A percentile compares a stretch with the other conserved stretches of the same genome.
phyloP scores from a whole-genome alignment of 208 protist species.

The Trypanosoma melophagium region DNA sequence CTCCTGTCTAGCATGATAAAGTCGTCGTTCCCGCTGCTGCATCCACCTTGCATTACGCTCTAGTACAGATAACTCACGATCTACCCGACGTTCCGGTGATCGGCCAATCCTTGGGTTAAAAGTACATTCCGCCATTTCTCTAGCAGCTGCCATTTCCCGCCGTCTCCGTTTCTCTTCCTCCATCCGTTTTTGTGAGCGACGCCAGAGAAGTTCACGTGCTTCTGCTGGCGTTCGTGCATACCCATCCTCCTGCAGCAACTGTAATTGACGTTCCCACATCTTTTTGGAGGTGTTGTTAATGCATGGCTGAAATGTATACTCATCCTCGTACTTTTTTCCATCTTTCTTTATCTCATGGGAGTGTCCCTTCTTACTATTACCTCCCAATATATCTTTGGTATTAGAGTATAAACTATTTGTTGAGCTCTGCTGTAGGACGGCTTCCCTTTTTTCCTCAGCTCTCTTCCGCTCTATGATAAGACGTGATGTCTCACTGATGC shows the following conservation, averaged over 20 bases:
- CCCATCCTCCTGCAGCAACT: constrained; percentile 44
- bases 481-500: constrained; percentile 47
- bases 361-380: not conserved
- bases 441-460: constrained; percentile 7
- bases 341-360: not conserved
- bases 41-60: constrained; percentile 39
- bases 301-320: constrained; percentile 51
- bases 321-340: constrained; percentile 32
- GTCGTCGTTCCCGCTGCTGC: constrained; percentile 47
- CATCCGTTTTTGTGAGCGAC: constrained; percentile 45
- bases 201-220: constrained; percentile 65
- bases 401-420: constrained; percentile 10
- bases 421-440: constrained; percentile 7
- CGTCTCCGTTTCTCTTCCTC: constrained; percentile 35
- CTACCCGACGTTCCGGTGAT: constrained; percentile 37
- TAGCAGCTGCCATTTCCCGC: constrained; percentile 27
- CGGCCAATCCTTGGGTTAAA: constrained; percentile 64
- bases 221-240: constrained; percentile 34
- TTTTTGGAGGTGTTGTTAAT: constrained; percentile 42
- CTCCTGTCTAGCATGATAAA: constrained; percentile 43
- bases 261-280: constrained; percentile 54
- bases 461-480: constrained; percentile 47
- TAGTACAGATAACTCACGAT: constrained; percentile 32
- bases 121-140: constrained; percentile 57
- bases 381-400: not conserved